These are phyloP conservation scores for Drosera capensis DNA, from an alignment of 148 eudicot genomes.

Conservation along the genomic window DNA sequence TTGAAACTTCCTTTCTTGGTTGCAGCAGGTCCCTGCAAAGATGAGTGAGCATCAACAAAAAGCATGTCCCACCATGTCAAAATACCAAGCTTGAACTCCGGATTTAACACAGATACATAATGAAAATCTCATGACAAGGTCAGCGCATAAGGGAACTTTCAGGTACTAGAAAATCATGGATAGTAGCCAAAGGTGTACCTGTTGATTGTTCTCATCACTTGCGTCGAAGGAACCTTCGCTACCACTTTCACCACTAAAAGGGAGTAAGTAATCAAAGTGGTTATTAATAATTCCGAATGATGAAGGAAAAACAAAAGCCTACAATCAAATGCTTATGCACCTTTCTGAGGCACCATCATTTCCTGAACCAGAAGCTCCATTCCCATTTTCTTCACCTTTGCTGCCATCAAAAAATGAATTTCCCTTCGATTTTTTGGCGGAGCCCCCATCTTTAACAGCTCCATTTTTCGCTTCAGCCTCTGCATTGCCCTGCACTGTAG, in stretches of 20 bases:
- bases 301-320: background rate
- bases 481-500: constrained; percentile 21
- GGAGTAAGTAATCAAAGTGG: constrained; percentile 3
- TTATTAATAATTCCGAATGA: background rate
- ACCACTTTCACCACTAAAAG: constrained; percentile 76
- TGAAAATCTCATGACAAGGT: background rate
- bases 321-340: constrained; percentile 14
- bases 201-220: constrained; percentile 73
- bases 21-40: constrained; percentile 37
- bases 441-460: constrained; percentile 33
- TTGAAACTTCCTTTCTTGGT: constrained; percentile 71
- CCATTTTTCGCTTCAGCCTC: constrained; percentile 42
- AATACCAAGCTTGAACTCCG: background rate
- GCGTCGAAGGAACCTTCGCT: constrained; percentile 80
- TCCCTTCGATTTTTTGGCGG: constrained; percentile 46
- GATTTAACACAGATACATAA: background rate
- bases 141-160: background rate
- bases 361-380: constrained; percentile 80
- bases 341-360: constrained; percentile 82
- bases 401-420: constrained; percentile 23
- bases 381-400: constrained; percentile 51
- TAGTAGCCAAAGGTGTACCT: constrained; percentile 22
- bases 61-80: constrained; percentile 1
- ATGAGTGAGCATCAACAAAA: background rate
- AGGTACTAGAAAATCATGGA: background rate